Evolutionary conservation across 2,329 filamentous ascomycete genomes (phyloP), one percentile per base, ranked within the genome.

Genomic region (Grosmannia serpens): DNA sequence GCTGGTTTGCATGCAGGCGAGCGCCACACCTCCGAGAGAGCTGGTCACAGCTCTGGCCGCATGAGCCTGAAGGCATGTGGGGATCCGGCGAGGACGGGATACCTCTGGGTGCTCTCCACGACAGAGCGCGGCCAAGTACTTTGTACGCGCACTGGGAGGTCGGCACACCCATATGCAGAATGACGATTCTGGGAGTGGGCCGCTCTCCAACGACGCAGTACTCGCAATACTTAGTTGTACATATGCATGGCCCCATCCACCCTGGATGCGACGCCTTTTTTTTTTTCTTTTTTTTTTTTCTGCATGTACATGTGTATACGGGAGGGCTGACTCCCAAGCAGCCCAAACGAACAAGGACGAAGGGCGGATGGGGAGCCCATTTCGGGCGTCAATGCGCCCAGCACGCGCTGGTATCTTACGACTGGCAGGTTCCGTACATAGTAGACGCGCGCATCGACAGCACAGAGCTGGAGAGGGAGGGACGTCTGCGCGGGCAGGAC

Each of bases 41-140:
- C 49, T 56, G 61, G 62, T 53, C 54, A 58, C 62, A 62, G 59
- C 47, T 60, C 24, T 31, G 62, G 62, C 62, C 62, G 62, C 62
- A 63, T 54, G 38, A 49, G 59, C 49, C 59, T 59, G 49, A 44
- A 47, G 44, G 56, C 60, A 60, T 50, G 58, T 46, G 35, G 38
- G 29, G 29, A 26, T 8, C 31, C 31, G 13, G 26, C 29, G 20
- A 27, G 10, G 29, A 35, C 17, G 29, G 29, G 49, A 51, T 51
- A 51, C 46, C 8, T 49, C 22, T n/a, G 22, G 11, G 11, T n/a
- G 49, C 15, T 11, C 49, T 49, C 9, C 24, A 10, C 13, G 26
- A 31, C 49, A 26, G 27, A 31, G 49, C 27, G 49, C 13, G 8
- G 17, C 15, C 49, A 29, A 51, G 49, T 51, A 50, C 46, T 26